A percentile compares a stretch with the other conserved stretches of the same genome.
These are phyloP conservation scores for Omphalea diandra DNA, from an alignment of 441 rosid genomes.

Conservation along the genomic window DNA sequence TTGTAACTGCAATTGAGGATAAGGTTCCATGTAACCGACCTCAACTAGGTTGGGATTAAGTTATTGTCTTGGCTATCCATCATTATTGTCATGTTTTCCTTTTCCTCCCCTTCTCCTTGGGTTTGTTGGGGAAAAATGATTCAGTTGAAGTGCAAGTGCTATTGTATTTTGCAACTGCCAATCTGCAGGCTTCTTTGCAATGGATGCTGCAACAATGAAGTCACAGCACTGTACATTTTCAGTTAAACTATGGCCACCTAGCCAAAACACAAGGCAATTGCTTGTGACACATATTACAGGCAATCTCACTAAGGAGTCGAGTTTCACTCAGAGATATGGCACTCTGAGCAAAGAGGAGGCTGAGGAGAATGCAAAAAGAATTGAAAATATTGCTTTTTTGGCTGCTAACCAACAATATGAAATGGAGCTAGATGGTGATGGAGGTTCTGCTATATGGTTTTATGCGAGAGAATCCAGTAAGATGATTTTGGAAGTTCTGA, in stretches of 20 bases:
- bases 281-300: slow-evolving; percentile 69
- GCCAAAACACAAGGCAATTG: slow-evolving; percentile 70
- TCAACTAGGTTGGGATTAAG: background rate
- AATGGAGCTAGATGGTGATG: slow-evolving; percentile 93
- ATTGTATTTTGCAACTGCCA: background rate
- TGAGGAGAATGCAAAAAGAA: slow-evolving; percentile 65
- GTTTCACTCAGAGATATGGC: slow-evolving; percentile 82
- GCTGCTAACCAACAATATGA: slow-evolving; percentile 67
- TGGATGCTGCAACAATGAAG: slow-evolving; percentile 50
- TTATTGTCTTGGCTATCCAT: background rate
- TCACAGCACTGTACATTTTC: slow-evolving; percentile 60
- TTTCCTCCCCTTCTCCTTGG: background rate
- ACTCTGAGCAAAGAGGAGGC: slow-evolving; percentile 71
- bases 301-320: slow-evolving; percentile 69
- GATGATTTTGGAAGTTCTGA: slow-evolving; percentile 71
- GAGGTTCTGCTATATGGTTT: slow-evolving; percentile 86
- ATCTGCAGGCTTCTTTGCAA: slow-evolving; percentile 20
- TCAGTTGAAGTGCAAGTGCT: background rate
- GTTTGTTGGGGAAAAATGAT: background rate
- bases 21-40: background rate
- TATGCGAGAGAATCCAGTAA: slow-evolving; percentile 94
- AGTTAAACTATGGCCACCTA: slow-evolving; percentile 90
- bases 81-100: background rate
- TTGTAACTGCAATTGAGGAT: background rate
- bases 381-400: slow-evolving; percentile 64